phyloP scores from a whole-genome alignment of 495 filamentous ascomycete genomes.

The Bryoglossum gracile region DNA sequence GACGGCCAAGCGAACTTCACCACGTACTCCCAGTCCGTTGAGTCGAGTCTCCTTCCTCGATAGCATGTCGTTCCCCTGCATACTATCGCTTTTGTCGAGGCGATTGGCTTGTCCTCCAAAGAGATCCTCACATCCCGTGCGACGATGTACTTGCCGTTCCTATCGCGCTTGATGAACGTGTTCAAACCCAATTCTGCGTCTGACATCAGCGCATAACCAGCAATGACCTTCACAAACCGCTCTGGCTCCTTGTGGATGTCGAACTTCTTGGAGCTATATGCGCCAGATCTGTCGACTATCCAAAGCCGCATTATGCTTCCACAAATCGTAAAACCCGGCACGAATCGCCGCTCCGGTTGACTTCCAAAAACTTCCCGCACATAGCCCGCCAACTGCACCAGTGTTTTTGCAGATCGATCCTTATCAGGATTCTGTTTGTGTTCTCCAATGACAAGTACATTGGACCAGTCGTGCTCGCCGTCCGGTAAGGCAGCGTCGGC shows the following conservation, averaged over 20 bases:
- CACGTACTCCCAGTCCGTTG: too few relatives aligned
- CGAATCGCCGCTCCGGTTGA: background rate
- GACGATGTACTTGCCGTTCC: slow-evolving; percentile 15
- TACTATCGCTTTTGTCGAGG: too few relatives aligned
- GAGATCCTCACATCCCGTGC: slow-evolving; percentile 15
- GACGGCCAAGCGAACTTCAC: too few relatives aligned
- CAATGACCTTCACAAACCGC: background rate
- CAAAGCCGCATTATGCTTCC: background rate
- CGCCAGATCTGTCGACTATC: background rate
- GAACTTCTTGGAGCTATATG: background rate
- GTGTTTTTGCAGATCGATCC: background rate
- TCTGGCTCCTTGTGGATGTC: background rate
- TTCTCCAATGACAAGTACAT: slow-evolving; percentile 26
- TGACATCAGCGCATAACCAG: background rate
- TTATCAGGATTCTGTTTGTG: slow-evolving; percentile 24
- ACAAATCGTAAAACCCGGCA: background rate
- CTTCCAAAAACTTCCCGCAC: background rate
- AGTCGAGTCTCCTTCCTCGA: too few relatives aligned
- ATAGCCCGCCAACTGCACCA: background rate
- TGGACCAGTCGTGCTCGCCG: slow-evolving; percentile 20
- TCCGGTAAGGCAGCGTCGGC: slow-evolving; percentile 16
- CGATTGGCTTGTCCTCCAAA: slow-evolving; percentile 18
- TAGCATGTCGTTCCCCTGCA: too few relatives aligned
- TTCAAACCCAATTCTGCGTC: slow-evolving; percentile 28
- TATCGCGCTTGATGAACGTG: slow-evolving; percentile 20